Percentiles rank a stretch among this genome's conserved stretches.
Evolutionary conservation across 257 asterid genomes (phyloP).

Genomic region (Forsythia viridissima): DNA sequence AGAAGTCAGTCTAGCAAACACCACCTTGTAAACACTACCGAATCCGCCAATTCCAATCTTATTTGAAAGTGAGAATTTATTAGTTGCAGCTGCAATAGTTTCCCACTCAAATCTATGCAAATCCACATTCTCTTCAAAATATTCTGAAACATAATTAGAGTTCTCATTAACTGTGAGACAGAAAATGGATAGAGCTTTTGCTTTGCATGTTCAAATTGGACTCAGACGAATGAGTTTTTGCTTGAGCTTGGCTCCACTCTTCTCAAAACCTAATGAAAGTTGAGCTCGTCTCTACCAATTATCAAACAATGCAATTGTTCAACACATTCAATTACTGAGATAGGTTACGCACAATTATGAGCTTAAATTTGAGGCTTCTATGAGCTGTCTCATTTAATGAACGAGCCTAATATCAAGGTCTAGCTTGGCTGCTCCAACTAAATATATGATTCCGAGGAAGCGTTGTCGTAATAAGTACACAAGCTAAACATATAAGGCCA

Average conservation of each 20-base stretch:
- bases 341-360: background rate
- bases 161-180: background rate
- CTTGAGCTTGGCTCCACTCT: background rate
- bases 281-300: background rate
- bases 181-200: no score
- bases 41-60: constrained; percentile 8
- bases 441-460: background rate
- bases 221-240: background rate
- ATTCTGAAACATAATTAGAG: constrained; percentile 3
- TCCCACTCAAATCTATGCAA: constrained; percentile 18
- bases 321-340: background rate
- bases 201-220: background rate
- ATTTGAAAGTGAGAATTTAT: constrained; percentile 14
- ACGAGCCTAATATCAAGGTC: background rate
- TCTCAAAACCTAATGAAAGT: background rate
- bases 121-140: background rate
- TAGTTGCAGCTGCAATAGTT: constrained; percentile 24
- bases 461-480: background rate
- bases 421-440: background rate
- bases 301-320: background rate
- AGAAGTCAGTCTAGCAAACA: background rate
- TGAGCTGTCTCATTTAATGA: background rate
- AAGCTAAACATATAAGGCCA: background rate
- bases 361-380: background rate
- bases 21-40: constrained; percentile 22